Conservation (phyloP, 805 yeast species). For the Ogataea angusta region DNA sequence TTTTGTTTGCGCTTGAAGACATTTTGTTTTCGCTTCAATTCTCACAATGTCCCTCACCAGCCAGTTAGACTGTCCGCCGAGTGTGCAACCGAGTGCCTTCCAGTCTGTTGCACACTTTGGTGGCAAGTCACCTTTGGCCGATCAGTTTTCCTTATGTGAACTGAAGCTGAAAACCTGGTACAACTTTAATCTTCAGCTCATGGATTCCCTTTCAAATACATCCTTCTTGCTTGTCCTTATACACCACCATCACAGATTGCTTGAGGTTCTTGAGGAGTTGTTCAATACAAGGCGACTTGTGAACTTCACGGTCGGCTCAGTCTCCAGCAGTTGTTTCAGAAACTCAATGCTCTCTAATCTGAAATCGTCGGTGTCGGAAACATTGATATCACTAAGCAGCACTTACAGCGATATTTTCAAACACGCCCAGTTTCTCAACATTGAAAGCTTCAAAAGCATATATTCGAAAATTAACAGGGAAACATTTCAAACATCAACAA, state of each 20-base stretch:
- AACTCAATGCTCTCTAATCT: constrained; percentile 11
- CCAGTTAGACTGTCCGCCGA: not conserved
- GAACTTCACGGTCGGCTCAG: constrained; percentile 10
- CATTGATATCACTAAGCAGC: not conserved
- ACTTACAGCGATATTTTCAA: constrained; percentile 14
- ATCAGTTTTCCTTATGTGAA: constrained; percentile 12
- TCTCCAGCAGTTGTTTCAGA: constrained; percentile 17
- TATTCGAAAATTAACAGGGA: constrained; percentile 7
- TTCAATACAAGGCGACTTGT: constrained; percentile 10
- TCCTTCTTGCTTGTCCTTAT: constrained; percentile 12
- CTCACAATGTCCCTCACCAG: constrained; percentile 2
- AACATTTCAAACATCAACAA: not conserved
- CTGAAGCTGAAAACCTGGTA: constrained; percentile 16
- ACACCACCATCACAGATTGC: constrained; percentile 10
- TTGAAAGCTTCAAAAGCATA: constrained; percentile 8
- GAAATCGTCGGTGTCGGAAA: not conserved
- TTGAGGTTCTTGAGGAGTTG: constrained; percentile 13
- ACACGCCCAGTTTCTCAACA: constrained; percentile 11
- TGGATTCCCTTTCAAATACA: constrained; percentile 14
- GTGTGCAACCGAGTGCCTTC: not conserved
- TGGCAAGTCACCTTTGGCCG: not conserved
- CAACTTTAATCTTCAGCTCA: constrained; percentile 17
- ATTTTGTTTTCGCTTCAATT: not conserved
- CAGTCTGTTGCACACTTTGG: too few relatives aligned
- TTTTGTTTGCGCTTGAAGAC: not conserved